Conservation (phyloP, 177 flowering plant species). For the Vitis hybrid region DNA sequence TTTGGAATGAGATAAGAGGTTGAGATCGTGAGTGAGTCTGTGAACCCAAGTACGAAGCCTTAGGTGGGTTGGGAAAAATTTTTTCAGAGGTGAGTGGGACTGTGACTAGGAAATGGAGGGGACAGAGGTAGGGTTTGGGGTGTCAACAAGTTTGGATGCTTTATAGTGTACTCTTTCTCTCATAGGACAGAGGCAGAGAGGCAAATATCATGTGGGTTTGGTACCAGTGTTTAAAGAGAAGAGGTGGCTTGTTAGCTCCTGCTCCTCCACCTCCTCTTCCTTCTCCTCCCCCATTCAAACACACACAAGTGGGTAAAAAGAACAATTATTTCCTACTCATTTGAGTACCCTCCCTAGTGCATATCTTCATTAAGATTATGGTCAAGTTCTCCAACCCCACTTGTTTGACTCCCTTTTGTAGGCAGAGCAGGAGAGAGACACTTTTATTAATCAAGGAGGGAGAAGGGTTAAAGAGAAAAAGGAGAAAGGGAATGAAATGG, state of each 20-base stretch:
- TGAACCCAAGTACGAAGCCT: not conserved
- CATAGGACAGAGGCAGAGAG: not conserved
- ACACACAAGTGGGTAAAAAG: constrained; percentile 17
- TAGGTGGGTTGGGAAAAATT: not conserved
- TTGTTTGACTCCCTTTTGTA: constrained; percentile 15
- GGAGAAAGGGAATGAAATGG: not conserved
- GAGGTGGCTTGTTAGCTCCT: not conserved
- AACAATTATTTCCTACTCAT: constrained; percentile 33
- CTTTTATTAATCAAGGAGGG: constrained; percentile 4
- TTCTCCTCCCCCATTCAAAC: constrained; percentile 5
- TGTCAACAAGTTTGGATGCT: constrained; percentile 16
- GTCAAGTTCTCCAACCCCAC: constrained; percentile 21
- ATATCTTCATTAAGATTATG: constrained; percentile 16
- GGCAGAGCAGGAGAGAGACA: not conserved
- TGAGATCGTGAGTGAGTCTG: not conserved
- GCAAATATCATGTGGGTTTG: constrained; percentile 7
- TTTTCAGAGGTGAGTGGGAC: not conserved
- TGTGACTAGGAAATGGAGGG: not conserved
- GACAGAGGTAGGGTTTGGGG: constrained; percentile 12
- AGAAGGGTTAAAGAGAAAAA: not conserved
- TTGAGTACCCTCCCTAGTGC: constrained; percentile 12
- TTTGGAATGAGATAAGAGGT: constrained; percentile 1
- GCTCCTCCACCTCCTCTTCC: too few species aligned
- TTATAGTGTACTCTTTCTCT: constrained; percentile 11
- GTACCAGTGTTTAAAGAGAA: constrained; percentile 6